A percentile compares a stretch with the other conserved stretches of the same genome.
Conservation (phyloP, 1,284 basidiomycete genomes). For the Hymenochaete sp. region DNA sequence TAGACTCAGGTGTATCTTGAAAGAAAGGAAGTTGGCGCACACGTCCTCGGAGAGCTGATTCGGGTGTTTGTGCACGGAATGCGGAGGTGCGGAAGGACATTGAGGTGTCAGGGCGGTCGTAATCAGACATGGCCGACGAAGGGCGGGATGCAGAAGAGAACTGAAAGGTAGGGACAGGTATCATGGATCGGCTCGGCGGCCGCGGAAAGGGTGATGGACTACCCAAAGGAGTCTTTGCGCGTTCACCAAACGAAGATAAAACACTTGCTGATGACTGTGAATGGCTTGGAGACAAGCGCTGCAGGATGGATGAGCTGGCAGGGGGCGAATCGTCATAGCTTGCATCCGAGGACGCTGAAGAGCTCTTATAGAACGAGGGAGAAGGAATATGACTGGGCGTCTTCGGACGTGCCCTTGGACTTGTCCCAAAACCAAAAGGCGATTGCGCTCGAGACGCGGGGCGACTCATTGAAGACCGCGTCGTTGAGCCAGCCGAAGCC, state of each 20-base stretch:
- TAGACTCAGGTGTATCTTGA: slow-evolving; percentile 30
- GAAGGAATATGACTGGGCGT: slow-evolving; percentile 70
- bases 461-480: slow-evolving; percentile 39
- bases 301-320: slow-evolving; percentile 34
- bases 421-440: slow-evolving; percentile 9
- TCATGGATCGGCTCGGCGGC: slow-evolving; percentile 73
- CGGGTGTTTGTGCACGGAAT: slow-evolving; percentile 59
- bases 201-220: slow-evolving; percentile 46
- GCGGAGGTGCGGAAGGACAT: slow-evolving; percentile 40
- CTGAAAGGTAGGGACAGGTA: slow-evolving; percentile 66
- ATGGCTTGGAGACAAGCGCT: slow-evolving; percentile 57
- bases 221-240: slow-evolving; percentile 34
- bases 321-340: slow-evolving; percentile 39
- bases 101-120: slow-evolving; percentile 46
- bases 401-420: slow-evolving; percentile 49
- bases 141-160: slow-evolving; percentile 63
- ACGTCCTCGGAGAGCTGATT: slow-evolving; percentile 47
- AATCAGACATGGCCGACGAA: slow-evolving; percentile 60
- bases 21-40: slow-evolving; percentile 48
- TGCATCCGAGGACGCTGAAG: slow-evolving; percentile 38
- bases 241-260: slow-evolving; percentile 25
- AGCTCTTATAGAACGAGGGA: slow-evolving; percentile 41
- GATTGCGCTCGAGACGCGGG: slow-evolving; percentile 34
- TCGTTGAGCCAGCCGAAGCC: slow-evolving; percentile 56
- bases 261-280: slow-evolving; percentile 30